phyloP scores from a whole-genome alignment of 768 basidiomycete genomes.

The Naganishia onofrii region DNA sequence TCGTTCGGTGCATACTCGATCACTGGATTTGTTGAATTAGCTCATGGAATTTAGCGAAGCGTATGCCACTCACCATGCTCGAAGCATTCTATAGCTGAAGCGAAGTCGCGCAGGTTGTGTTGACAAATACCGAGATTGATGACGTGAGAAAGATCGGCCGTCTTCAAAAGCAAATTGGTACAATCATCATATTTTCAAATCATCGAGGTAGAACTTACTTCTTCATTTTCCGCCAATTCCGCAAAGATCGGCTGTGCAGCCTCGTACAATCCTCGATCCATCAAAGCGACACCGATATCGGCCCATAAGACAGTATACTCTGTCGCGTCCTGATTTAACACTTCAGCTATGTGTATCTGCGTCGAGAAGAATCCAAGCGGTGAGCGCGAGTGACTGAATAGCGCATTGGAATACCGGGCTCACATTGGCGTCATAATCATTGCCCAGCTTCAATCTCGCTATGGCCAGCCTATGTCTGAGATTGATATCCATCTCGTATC shows the following conservation, averaged over 20 bases:
- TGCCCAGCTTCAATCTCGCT: conserved; percentile 73
- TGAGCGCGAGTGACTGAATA: background rate
- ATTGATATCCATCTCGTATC: conserved; percentile 67
- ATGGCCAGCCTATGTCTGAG: conserved; percentile 80
- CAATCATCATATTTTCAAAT: conserved; percentile 44
- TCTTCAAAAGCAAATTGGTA: background rate
- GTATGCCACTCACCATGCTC: conserved; percentile 63
- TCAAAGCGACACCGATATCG: conserved; percentile 82
- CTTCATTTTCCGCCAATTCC: conserved; percentile 11
- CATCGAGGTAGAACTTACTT: conserved; percentile 55
- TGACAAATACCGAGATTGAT: conserved; percentile 75
- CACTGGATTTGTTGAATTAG: conserved; percentile 57
- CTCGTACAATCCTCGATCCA: conserved; percentile 69
- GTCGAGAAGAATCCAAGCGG: background rate
- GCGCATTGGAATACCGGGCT: conserved; percentile 33
- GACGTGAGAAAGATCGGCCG: conserved; percentile 35
- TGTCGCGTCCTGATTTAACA: conserved; percentile 68
- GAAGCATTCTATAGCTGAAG: conserved; percentile 77
- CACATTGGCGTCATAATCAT: conserved; percentile 78
- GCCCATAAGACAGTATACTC: conserved; percentile 75
- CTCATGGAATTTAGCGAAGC: background rate
- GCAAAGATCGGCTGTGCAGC: conserved; percentile 58
- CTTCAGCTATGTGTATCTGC: conserved; percentile 72
- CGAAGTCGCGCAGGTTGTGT: conserved; percentile 69
- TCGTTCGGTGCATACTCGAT: conserved; percentile 69